phyloP scores from a whole-genome alignment of 805 yeast species.

The Torulaspora microellipsoides region DNA sequence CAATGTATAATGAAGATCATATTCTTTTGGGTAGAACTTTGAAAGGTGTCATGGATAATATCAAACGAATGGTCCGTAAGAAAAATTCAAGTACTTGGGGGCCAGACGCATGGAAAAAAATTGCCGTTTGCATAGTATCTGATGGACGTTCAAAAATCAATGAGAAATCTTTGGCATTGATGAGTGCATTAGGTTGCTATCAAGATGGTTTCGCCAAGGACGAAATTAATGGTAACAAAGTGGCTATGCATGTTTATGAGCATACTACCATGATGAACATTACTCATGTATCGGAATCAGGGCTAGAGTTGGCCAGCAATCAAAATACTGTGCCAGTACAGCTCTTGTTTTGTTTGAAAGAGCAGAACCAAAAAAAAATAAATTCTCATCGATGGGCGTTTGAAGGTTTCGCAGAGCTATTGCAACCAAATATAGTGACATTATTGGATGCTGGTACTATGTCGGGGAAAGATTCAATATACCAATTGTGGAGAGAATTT shows the following conservation, averaged over 20 bases:
- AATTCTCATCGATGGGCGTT: conserved; percentile 97
- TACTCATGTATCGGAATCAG: conserved; percentile 54
- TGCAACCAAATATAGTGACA: conserved; percentile 79
- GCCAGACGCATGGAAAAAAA: conserved; percentile 90
- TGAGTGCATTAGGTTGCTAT: conserved; percentile 84
- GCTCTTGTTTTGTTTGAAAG: conserved; percentile 83
- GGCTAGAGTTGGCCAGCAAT: conserved; percentile 49
- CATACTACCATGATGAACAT: conserved; percentile 91
- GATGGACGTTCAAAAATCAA: conserved; percentile 88
- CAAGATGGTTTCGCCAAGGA: conserved; percentile 96
- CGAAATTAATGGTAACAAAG: conserved; percentile 75
- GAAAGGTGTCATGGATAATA: conserved; percentile 86
- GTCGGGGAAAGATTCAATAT: conserved; percentile 79
- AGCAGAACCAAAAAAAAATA: conserved; percentile 81
- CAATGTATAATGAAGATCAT: conserved; percentile 89
- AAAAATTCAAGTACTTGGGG: conserved; percentile 81
- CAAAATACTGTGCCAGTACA: conserved; percentile 74
- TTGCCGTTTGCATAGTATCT: conserved; percentile 82
- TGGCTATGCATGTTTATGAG: conserved; percentile 85
- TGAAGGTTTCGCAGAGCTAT: conserved; percentile 80
- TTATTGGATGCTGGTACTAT: conserved; percentile 92
- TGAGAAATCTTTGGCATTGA: conserved; percentile 69
- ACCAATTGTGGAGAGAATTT: conserved; percentile 86
- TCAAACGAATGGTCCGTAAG: conserved; percentile 64
- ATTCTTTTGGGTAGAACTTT: conserved; percentile 75